Conservation (phyloP, 1,284 basidiomycete species). For the Stereum hirsutum region DNA sequence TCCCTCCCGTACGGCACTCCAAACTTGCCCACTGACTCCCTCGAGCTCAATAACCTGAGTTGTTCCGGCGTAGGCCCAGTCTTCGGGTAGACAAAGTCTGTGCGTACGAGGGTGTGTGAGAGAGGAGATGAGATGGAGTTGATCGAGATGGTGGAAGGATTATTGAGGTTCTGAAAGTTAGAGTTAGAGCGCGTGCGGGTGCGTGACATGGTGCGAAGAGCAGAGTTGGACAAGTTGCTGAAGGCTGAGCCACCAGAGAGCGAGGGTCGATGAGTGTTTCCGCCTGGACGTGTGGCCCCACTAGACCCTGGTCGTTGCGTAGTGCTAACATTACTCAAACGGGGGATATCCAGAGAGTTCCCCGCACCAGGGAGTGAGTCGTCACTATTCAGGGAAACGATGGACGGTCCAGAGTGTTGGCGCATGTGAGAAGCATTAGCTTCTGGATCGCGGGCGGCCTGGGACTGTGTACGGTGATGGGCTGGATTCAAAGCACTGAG, state of each 20-base stretch:
- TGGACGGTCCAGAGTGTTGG: slow-evolving; percentile 2
- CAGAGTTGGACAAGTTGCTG: slow-evolving; percentile 18
- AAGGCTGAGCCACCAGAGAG: slow-evolving; percentile 28
- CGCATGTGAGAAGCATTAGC: not conserved
- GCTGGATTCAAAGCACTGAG: slow-evolving; percentile 9
- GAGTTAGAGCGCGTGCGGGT: slow-evolving; percentile 17
- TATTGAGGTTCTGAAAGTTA: slow-evolving; percentile 20
- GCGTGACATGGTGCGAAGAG: slow-evolving; percentile 17
- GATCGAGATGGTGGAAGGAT: slow-evolving; percentile 33
- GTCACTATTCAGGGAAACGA: not conserved
- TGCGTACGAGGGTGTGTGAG: slow-evolving; percentile 36
- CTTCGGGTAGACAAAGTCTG: slow-evolving; percentile 38
- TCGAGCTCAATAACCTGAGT: slow-evolving; percentile 36
- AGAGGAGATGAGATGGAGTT: slow-evolving; percentile 41
- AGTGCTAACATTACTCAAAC: slow-evolving; percentile 8
- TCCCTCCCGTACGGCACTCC: slow-evolving; percentile 42
- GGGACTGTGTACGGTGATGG: slow-evolving; percentile 4
- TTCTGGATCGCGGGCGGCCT: not conserved
- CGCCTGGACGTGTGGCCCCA: not conserved
- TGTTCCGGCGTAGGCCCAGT: slow-evolving; percentile 44
- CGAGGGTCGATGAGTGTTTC: slow-evolving; percentile 16
- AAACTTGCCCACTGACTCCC: slow-evolving; percentile 36
- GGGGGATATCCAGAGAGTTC: slow-evolving; percentile 2
- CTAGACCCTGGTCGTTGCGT: not conserved
- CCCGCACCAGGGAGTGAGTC: not conserved